Base-by-base conservation (phyloP, 2,329 filamentous ascomycete species). In the Alternaria alternata region DNA sequence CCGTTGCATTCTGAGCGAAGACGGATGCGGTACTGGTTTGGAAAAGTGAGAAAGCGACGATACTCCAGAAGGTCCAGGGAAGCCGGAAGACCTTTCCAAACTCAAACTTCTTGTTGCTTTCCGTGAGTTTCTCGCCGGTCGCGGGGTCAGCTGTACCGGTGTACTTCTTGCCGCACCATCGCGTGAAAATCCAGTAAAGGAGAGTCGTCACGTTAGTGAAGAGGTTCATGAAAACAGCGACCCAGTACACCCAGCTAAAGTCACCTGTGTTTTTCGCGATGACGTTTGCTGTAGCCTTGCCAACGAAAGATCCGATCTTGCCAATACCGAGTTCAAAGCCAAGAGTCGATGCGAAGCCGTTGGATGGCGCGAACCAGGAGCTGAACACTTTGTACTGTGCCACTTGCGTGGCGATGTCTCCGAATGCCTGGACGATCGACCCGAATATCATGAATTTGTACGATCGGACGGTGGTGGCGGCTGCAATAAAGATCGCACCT, bases 311-410 rank as follows among this genome's bases (percentile, higher is more conserved):
- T 2, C 87, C 87, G 8, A 89, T 84, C 71, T 88, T 89, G 18
- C 86, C 86, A 53, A 89, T 82, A 0, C 82, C 86, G 0, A 89
- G 79, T 69, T 89, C 87, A 4, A 89, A 84, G 0, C 83, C 87
- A 0, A 89, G 79, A 0, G 87, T 89, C 0, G 86, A 87, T 0
- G 87, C 87, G 67, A 89, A 89, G 1, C 87, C 87, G 57, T 86
- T 83, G 7, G 81, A 86, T 0, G 87, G 87, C 0, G 87, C 81
- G 62, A 89, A 89, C 87, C 87, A 89, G 0, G 85, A 87, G 0
- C 85, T 87, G 66, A 89, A 89, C 62, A 89, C 84, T 61, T 88
- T 88, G 71, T 89, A 89, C 69, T 89, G 86, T 0, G 87, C 87
- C 30, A 88, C 81, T 65, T 89, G 87, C 0, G 87, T 89, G 0